A percentile compares a stretch with the other conserved stretches of the same genome.
Conservation (phyloP, 148 eudicot species). For the Simmondsia chinensis region DNA sequence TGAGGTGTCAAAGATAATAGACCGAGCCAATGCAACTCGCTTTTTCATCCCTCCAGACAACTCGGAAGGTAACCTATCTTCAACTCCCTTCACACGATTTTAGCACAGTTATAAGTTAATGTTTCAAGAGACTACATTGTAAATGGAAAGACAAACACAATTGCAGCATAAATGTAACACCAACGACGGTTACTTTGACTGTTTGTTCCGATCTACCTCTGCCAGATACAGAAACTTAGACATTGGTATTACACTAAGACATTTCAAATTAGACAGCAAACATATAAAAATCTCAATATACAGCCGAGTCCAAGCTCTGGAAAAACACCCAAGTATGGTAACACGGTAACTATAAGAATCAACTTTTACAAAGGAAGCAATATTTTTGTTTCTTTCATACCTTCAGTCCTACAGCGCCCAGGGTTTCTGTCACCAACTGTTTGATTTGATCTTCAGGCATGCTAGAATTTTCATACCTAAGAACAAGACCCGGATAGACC, state of each 20-base stretch:
- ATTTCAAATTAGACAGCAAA: no score
- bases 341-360: no score
- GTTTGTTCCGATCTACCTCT: no score
- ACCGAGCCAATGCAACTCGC: slow-evolving; percentile 89
- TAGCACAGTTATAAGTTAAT: slow-evolving; percentile 1
- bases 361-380: no score
- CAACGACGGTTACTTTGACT: no score
- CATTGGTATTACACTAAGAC: no score
- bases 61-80: slow-evolving; percentile 82
- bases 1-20: slow-evolving; percentile 74
- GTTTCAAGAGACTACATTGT: neutral
- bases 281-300: no score
- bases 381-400: slow-evolving; percentile 18
- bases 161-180: no score
- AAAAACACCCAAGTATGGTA: neutral
- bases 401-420: slow-evolving; percentile 92
- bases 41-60: slow-evolving; percentile 98
- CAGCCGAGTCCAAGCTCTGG: no score
- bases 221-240: no score
- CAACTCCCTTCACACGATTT: slow-evolving; percentile 56
- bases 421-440: slow-evolving; percentile 68
- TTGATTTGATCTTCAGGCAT: slow-evolving; percentile 73
- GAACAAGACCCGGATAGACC: slow-evolving; percentile 4
- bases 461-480: slow-evolving; percentile 75
- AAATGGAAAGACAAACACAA: no score